Base-by-base conservation (phyloP, 148 eudicot species). In the Camellia japonica region DNA sequence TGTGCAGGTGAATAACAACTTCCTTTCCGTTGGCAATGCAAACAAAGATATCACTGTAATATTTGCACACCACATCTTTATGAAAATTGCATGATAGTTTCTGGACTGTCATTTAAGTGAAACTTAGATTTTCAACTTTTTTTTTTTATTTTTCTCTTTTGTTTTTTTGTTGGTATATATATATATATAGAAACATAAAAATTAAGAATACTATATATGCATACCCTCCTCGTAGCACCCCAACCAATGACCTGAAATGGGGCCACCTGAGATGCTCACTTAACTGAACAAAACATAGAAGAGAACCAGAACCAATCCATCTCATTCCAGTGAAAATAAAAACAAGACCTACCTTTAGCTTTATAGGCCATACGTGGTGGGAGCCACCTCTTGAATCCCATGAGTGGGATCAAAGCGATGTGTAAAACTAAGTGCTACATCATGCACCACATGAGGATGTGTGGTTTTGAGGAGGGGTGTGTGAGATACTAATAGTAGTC, bases 1-100 rank as follows among this genome's bases (percentile, higher is more conserved):
- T 71, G 9, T 85, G 71, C 92, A 95, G 99, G 93, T 92, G 68
- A 96, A 96, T 87, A 96, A 96, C 80, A 96, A 93, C 86, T 92
- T 96, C 74, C 98, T 96, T 80, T 92, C 93, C 19, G 98, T 84
- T 77, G 99, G 99, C 81, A 96, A 91, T 68, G 91, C 98, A 67
- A 93, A 90, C 80, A 93, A 87, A 84, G 98, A 96, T 84, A 93
- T 96, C 42, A 87, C 83, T 86, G 99, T 95, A 88, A 92, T 84
- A 46, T 71, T 19, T 58, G 12, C 4, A 9, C 15, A 43, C 23
- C 41, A 46, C 65, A n/a, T 20, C 52, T 38, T 42, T 46, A 11
- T 56, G 74, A 55, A 65, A 51, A n/a, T 43, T 78, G 75, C 74
- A 42, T 68, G 67, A n/a, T 44, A n/a, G 10, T 30, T 63, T 59